Evolutionary conservation across 139 green algal genomes (phyloP).

Genomic region (Coelastrella sp.): DNA sequence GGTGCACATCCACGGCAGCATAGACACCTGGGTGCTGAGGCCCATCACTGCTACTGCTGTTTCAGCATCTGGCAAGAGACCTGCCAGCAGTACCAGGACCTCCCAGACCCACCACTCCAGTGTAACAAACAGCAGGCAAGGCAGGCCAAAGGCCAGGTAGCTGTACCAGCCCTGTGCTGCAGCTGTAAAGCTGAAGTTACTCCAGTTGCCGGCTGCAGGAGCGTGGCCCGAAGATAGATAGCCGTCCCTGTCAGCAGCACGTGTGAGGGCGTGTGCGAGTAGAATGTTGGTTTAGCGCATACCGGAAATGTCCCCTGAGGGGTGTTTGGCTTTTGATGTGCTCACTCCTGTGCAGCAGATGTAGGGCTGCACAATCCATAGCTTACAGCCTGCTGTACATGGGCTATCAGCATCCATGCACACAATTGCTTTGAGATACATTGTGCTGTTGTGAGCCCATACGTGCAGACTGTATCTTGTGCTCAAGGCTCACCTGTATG

Average conservation of each 20-base stretch:
- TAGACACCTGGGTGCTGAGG: conserved; percentile 16
- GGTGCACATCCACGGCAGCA: conserved; percentile 33
- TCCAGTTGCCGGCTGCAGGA: background rate
- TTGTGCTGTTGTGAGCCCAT: too few relatives aligned
- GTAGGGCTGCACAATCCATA: too few relatives aligned
- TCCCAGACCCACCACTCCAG: conserved; percentile 42
- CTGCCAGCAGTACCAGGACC: conserved; percentile 22
- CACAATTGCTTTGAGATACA: too few relatives aligned
- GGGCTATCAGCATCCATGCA: too few relatives aligned
- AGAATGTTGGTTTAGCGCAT: background rate
- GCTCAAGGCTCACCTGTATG: conserved; percentile 8
- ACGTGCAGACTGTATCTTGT: too few relatives aligned
- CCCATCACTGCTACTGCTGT: conserved; percentile 34
- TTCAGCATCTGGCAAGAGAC: conserved; percentile 26
- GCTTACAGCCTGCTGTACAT: too few relatives aligned
- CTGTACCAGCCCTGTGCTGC: conserved; percentile 8
- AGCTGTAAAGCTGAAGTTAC: background rate
- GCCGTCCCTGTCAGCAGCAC: background rate
- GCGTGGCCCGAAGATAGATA: background rate
- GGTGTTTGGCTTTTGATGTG: too few relatives aligned
- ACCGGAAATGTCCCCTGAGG: too few relatives aligned
- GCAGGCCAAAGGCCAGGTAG: conserved; percentile 26
- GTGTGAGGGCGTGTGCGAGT: background rate
- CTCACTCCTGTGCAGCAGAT: too few relatives aligned
- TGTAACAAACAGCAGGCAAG: conserved; percentile 23